Evolutionary conservation across 495 filamentous ascomycete genomes (phyloP), one percentile per base, ranked within the genome.

Genomic region (Lophium mytilinum): DNA sequence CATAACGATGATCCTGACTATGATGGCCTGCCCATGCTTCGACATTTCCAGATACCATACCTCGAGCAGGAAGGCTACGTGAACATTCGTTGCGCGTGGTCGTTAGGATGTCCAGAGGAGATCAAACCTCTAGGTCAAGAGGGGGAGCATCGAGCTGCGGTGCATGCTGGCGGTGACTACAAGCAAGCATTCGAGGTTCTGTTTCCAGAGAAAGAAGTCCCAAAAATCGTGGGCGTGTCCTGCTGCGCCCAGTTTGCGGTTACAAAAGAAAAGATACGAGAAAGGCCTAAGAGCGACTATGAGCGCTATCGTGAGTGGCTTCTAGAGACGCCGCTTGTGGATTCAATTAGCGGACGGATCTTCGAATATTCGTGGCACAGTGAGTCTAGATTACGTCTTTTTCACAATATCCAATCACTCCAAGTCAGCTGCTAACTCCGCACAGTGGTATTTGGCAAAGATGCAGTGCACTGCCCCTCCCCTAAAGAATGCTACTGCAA

Each of bases 61-160:
- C 70, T 85, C 36, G 73, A 73, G 50, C 62, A 74, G 56, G 67
- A 73, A 50, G 82, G 83, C 46, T 86, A 85, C 60, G 80, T 80
- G 45, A 86, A 84, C 57, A 70, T 85, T n/a, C 82, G 83, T 53
- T 87, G 83, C 65, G 78, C 73, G 57, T 83, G 80, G 82, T 67
- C 69, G 5, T 72, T 82, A 1, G 83, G 83, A 1, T 87, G 83
- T 58, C 83, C 83, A 0, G 72, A 61, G 0, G 81, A 84, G 63
- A 79, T 87, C 55, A 75, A 75, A 24, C 77, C 78, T 1, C 52
- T 73, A 10, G 72, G 68, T 9, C 75, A 79, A 34, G 64, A 75
- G 51, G 72, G 71, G 42, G 66, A 58, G 46, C 60, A 63, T 45
- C 50, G 60, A n/a, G 60, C 45, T 11, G 50, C 41, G 6, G 56